These are phyloP conservation scores for Colletotrichum salicis DNA, from an alignment of 2,329 filamentous ascomycete species.

Conservation along the genomic window DNA sequence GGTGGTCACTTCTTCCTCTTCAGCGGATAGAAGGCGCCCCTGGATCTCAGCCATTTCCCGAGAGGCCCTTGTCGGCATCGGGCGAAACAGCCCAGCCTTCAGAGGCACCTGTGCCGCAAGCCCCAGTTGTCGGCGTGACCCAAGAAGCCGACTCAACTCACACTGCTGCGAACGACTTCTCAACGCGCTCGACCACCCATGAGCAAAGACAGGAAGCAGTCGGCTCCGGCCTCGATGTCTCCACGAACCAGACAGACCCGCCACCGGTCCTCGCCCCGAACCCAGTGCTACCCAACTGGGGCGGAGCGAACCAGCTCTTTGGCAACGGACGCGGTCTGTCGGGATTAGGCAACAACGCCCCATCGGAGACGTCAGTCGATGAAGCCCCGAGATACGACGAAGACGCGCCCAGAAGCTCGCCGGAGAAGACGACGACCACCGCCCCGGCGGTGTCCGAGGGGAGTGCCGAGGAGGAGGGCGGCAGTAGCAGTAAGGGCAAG, in stretches of 20 bases:
- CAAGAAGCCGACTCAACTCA: slow-evolving; percentile 1
- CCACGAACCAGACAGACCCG: slow-evolving; percentile 35
- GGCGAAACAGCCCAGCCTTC: background rate
- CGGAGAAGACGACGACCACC: slow-evolving; percentile 10
- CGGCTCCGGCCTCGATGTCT: slow-evolving; percentile 8
- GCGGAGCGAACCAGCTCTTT: slow-evolving; percentile 61
- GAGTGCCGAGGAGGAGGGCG: background rate
- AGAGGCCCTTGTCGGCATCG: slow-evolving; percentile 38
- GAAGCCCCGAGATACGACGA: slow-evolving; percentile 33
- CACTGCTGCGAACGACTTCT: background rate
- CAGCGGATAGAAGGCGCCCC: slow-evolving; percentile 61
- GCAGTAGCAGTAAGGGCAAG: slow-evolving; percentile 50
- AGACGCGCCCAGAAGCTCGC: background rate
- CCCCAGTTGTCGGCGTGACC: background rate
- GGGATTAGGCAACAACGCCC: slow-evolving; percentile 13
- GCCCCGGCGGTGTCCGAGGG: slow-evolving; percentile 26
- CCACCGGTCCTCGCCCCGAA: slow-evolving; percentile 58
- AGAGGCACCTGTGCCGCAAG: background rate
- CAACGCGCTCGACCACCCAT: slow-evolving; percentile 4
- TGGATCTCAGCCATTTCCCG: slow-evolving; percentile 34
- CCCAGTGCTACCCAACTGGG: slow-evolving; percentile 62
- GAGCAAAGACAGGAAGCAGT: slow-evolving; percentile 12
- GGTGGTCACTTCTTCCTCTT: slow-evolving; percentile 73
- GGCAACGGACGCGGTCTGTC: slow-evolving; percentile 40
- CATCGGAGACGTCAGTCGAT: slow-evolving; percentile 18